A percentile compares a stretch with the other conserved stretches of the same genome.
phyloP scores from a whole-genome alignment of 1,139 yeast species.

The Protomyces macrosporus region DNA sequence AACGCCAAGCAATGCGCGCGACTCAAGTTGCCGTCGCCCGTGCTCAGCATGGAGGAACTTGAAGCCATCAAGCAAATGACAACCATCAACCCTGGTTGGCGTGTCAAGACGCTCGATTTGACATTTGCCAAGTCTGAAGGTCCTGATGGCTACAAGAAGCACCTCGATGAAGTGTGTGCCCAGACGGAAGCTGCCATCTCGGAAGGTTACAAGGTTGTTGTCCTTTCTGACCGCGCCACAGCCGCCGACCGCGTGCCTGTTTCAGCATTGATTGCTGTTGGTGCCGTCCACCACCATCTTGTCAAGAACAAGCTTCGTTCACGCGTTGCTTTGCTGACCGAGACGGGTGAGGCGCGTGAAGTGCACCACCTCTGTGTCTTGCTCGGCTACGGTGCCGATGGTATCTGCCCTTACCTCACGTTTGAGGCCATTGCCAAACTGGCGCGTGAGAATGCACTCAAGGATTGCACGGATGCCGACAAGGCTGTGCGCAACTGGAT shows the following conservation, averaged over 20 bases:
- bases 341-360: conserved; percentile 96
- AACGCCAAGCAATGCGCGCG: conserved; percentile 88
- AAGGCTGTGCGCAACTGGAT: conserved; percentile 70
- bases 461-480: conserved; percentile 52
- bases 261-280: conserved; percentile 87
- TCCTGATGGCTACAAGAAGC: conserved; percentile 72
- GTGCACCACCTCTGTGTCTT: conserved; percentile 93
- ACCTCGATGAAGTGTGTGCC: conserved; percentile 80
- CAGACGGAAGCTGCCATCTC: conserved; percentile 84
- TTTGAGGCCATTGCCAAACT: conserved; percentile 82
- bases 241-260: conserved; percentile 64
- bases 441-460: conserved; percentile 71
- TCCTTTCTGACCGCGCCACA: conserved; percentile 67
- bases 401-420: conserved; percentile 86
- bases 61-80: conserved; percentile 66
- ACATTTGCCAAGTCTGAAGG: conserved; percentile 86
- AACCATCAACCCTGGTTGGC: conserved; percentile 79
- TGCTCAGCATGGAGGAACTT: conserved; percentile 67
- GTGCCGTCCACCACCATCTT: conserved; percentile 95
- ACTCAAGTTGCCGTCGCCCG: conserved; percentile 73
- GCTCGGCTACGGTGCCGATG: conserved; percentile 97
- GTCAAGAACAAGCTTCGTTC: conserved; percentile 96
- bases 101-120: conserved; percentile 73
- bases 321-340: conserved; percentile 82
- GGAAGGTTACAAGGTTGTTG: conserved; percentile 64